phyloP scores from a whole-genome alignment of 495 filamentous ascomycete genomes.

The Cairneyella variabilis region DNA sequence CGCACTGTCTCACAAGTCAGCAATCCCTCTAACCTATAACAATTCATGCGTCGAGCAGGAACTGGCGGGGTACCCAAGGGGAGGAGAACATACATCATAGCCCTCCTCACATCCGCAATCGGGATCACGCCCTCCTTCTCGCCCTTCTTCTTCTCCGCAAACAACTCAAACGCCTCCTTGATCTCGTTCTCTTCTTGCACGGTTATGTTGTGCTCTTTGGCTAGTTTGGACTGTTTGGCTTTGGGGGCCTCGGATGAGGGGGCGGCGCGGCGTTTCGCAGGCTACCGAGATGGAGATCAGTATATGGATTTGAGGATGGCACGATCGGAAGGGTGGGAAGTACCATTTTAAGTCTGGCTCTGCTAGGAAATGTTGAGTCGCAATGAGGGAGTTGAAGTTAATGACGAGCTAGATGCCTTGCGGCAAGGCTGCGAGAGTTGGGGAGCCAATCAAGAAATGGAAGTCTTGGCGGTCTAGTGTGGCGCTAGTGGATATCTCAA shows the following conservation, averaged over 20 bases:
- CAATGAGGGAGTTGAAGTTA: background rate
- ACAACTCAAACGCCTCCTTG: conserved; percentile 81
- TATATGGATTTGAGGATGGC: background rate
- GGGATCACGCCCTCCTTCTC: conserved; percentile 72
- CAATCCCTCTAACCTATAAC: background rate
- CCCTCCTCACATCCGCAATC: conserved; percentile 74
- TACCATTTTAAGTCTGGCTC: background rate
- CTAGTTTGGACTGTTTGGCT: conserved; percentile 71
- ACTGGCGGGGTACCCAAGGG: background rate
- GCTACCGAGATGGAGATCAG: conserved; percentile 22
- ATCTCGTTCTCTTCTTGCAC: conserved; percentile 85
- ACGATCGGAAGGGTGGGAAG: background rate
- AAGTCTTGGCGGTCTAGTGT: too few relatives aligned
- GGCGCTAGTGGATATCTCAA: too few relatives aligned
- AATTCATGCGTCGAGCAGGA: background rate
- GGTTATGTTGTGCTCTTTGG: conserved; percentile 81
- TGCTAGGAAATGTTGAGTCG: too few relatives aligned
- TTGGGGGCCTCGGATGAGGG: conserved; percentile 28
- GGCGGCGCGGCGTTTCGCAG: conserved; percentile 34
- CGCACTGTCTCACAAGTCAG: conserved; percentile 46
- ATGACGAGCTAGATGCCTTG: background rate
- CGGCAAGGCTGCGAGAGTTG: too few relatives aligned
- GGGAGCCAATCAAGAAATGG: too few relatives aligned
- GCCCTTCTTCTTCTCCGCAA: conserved; percentile 63
- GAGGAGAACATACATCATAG: conserved; percentile 61